phyloP scores from a whole-genome alignment of 495 filamentous ascomycete genomes.

The Podospora didyma region DNA sequence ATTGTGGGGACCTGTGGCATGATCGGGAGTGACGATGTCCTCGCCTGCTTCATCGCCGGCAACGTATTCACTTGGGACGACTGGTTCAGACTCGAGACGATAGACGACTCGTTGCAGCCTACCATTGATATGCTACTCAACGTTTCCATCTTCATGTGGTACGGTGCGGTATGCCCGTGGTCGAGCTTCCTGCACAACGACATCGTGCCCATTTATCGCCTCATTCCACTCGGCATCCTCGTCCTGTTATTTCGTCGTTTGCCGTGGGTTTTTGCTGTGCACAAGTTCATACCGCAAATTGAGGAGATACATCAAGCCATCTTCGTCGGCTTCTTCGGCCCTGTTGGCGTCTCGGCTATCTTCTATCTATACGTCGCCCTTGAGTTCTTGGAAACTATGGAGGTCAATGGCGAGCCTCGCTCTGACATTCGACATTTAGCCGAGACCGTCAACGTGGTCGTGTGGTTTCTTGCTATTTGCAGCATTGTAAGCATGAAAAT shows the following conservation, averaged over 20 bases:
- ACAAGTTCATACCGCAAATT: slow-evolving; percentile 76
- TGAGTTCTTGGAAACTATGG: slow-evolving; percentile 59
- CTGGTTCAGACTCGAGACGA: slow-evolving; percentile 86
- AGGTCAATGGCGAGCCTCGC: slow-evolving; percentile 55
- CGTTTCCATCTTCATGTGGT: slow-evolving; percentile 86
- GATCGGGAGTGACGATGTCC: slow-evolving; percentile 86
- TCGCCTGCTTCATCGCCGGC: slow-evolving; percentile 91
- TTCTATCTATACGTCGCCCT: slow-evolving; percentile 82
- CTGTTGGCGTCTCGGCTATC: slow-evolving; percentile 87
- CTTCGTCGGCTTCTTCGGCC: slow-evolving; percentile 91
- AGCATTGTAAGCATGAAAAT: slow-evolving; percentile 65
- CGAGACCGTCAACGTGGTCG: slow-evolving; percentile 64
- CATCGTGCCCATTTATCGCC: slow-evolving; percentile 71
- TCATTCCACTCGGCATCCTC: slow-evolving; percentile 74
- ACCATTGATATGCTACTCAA: slow-evolving; percentile 83
- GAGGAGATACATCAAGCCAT: slow-evolving; percentile 67
- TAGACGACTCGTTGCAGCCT: slow-evolving; percentile 85
- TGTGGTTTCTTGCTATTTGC: slow-evolving; percentile 85
- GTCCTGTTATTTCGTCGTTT: slow-evolving; percentile 76
- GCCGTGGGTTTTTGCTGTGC: slow-evolving; percentile 69
- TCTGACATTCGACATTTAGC: slow-evolving; percentile 60
- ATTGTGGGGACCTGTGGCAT: slow-evolving; percentile 83
- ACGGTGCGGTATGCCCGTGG: slow-evolving; percentile 86
- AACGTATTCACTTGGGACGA: slow-evolving; percentile 90
- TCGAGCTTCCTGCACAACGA: slow-evolving; percentile 59